Base-by-base conservation (phyloP, 345 rosid genomes). In the Clausena lansium region DNA sequence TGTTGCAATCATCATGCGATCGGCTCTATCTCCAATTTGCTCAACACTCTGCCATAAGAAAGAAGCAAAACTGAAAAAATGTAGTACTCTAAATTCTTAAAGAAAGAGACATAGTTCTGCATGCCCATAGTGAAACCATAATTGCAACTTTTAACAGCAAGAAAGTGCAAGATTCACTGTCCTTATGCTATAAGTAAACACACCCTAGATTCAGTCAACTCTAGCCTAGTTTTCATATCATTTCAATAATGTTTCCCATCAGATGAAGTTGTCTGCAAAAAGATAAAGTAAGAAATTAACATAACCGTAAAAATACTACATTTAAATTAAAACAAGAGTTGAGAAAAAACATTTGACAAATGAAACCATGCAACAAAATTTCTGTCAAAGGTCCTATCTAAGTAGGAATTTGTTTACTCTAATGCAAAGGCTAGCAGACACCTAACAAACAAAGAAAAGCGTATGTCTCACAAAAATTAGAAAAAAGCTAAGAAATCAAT, bases 1-100 rank as follows among this genome's bases (percentile, higher is more conserved):
- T 15, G 93, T 75, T 76, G 64, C 84, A 84, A 95, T 91, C 30
- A 74, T 80, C 88, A 95, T 57, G 20, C 98, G 93, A 80, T 87
- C 94, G 79, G 98, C 98, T 78, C 98, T 91, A 84, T 88, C 86
- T 70, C 93, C 90, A 80, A 95, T 92, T 87, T 95, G 98, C 81
- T 93, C 97, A 25, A 91, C 91, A 76, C 98, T 95, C 98, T 95
- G 87, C 79, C 77, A 78, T 41, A 81, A 35, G 38, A 47, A 71
- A 50, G 35, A 78, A 76, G 28, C 73, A 52, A 72, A 62, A 54
- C n/a, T 24, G n/a, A 20, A 76, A 54, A 52, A 20, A 66, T 32
- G 19, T 13, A 63, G 14, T 4, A 52, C 4, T 52, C 32, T 47
- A n/a, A 63, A 47, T 58, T 64, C 47, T 45, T 41, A 61, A 59